Percentiles rank a stretch among this genome's conserved stretches.
phyloP scores from a whole-genome alignment of 139 green algal species.

The Micractinium conductrix region DNA sequence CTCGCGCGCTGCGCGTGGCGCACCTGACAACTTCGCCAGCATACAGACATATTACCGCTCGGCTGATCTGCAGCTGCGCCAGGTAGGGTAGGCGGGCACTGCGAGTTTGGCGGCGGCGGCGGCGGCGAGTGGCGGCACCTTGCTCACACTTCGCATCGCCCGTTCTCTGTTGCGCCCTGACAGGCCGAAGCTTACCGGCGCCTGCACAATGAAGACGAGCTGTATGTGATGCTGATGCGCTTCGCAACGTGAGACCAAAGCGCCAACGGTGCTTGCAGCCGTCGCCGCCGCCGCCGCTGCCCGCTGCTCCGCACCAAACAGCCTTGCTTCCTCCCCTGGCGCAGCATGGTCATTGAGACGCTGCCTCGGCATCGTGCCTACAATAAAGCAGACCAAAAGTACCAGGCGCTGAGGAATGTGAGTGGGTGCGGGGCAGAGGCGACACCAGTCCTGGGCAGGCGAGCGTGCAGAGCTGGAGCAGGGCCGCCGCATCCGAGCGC shows the following conservation, averaged over 20 bases:
- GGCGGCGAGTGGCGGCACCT: too few species aligned
- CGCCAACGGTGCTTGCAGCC: not conserved
- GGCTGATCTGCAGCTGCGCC: slow-evolving; percentile 57
- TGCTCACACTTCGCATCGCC: too few species aligned
- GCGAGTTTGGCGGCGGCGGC: too few species aligned
- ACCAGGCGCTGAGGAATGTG: slow-evolving; percentile 43
- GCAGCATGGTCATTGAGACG: slow-evolving; percentile 82
- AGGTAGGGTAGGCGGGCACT: slow-evolving; percentile 60
- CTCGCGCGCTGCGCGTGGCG: too few species aligned
- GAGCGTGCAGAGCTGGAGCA: not conserved
- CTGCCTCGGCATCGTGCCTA: slow-evolving; percentile 75
- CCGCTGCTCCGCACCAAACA: not conserved
- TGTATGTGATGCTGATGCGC: slow-evolving; percentile 87
- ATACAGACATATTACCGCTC: slow-evolving; percentile 69
- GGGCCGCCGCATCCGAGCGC: not conserved
- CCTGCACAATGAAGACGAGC: slow-evolving; percentile 67
- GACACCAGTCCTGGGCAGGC: not conserved
- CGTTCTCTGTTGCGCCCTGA: not conserved
- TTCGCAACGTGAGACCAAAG: slow-evolving; percentile 62
- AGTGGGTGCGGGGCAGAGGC: not conserved
- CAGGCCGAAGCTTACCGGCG: slow-evolving; percentile 73
- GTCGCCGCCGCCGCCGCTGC: not conserved
- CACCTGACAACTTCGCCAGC: slow-evolving; percentile 62
- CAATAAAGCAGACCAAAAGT: slow-evolving; percentile 31
- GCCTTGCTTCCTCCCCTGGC: not conserved